Evolutionary conservation across 768 basidiomycete species (phyloP), one percentile per base, ranked within the genome.

Genomic region (Coprinopsis sp.): DNA sequence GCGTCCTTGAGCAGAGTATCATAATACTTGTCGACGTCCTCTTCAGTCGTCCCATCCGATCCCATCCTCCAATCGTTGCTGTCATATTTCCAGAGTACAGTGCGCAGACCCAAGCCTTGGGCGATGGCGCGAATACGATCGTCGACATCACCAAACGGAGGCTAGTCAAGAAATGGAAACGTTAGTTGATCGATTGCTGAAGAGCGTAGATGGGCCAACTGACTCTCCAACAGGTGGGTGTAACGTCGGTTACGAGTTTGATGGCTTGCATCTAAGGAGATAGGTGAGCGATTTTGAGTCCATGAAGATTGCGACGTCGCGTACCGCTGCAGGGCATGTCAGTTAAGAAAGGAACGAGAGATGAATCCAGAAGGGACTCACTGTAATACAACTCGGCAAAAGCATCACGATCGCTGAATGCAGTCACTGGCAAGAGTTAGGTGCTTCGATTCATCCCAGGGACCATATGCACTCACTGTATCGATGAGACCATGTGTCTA

Each of bases 311-410:
- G 16, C 14, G 16, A 29, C 8, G 12, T 3, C 5, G 16, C 23
- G 16, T 4, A 43, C 22, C 29, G 33, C 16, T 12, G 5, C 24
- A n/a, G 3, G 18, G 5, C 24, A 43, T 30, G 12, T 16, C 23
- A 7, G 2, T 11, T 11, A 11, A 6, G 31, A 29, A 6, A 52
- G 31, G 22, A 27, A 13, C 22, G 34, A n/a, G 7, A 6, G 21
- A 38, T n/a, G 21, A 37, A 4, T 30, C n/a, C 36, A 28, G 19
- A 12, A n/a, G 23, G 21, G 19, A 62, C 78, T 28, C 52, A 77
- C 79, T 80, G 64, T 87, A 91, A 49, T 82, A 88, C 14, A 91
- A 69, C 61, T 91, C 87, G 3, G 87, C 87, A 47, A 89, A 87
- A 3, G 79, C 83, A 51, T 83, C 66, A 53, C 78, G 67, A 57